Evolutionary conservation across 345 rosid species (phyloP).

Genomic region (Aquilaria yunnanensis): DNA sequence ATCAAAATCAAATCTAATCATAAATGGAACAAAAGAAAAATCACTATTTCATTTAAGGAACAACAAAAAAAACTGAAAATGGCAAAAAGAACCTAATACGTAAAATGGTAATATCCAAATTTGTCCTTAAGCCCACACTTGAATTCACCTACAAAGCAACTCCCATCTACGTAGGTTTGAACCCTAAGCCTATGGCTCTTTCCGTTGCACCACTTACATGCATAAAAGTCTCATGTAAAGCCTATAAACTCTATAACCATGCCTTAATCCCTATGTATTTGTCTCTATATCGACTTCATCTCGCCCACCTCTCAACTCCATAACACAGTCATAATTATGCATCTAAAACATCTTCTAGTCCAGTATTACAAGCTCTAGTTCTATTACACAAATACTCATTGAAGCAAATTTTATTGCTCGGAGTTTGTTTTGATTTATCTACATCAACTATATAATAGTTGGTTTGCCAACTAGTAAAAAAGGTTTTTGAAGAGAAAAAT

Average conservation of each 20-base stretch:
- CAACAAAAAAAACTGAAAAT: neutral
- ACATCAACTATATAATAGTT: no score
- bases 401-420: no score
- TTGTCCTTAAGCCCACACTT: conserved; percentile 90
- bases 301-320: conserved; percentile 91
- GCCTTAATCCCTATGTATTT: conserved; percentile 78
- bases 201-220: conserved; percentile 91
- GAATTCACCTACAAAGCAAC: conserved; percentile 78
- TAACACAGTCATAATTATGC: conserved; percentile 15
- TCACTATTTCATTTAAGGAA: no score
- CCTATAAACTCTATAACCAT: conserved; percentile 73
- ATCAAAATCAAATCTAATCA: no score
- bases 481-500: no score
- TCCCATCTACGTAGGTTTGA: conserved; percentile 83
- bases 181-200: conserved; percentile 89
- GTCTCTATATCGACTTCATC: conserved; percentile 89
- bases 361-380: no score
- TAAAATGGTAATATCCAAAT: conserved; percentile 85
- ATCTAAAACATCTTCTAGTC: no score
- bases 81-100: conserved; percentile 27
- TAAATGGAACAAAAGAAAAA: neutral
- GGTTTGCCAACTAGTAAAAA: no score
- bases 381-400: no score
- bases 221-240: conserved; percentile 88
- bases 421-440: no score